These are phyloP conservation scores for Dendrobium catenatum DNA, from an alignment of 106 monocot species.

Conservation along the genomic window DNA sequence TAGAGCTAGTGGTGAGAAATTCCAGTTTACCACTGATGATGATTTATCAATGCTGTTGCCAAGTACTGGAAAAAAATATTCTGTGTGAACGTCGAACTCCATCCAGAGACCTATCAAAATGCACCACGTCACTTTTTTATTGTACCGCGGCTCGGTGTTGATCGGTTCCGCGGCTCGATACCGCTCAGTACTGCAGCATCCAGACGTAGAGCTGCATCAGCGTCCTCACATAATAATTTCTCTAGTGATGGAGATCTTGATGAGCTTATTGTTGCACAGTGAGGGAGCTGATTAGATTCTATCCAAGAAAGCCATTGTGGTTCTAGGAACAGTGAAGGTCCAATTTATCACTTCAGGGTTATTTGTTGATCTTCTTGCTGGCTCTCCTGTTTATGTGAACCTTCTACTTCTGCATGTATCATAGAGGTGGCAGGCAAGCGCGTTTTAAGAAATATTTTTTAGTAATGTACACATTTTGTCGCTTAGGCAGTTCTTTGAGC, in stretches of 20 bases:
- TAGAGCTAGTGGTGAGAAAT: slow-evolving; percentile 68
- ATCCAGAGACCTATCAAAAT: too few relatives aligned
- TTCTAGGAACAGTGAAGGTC: too few relatives aligned
- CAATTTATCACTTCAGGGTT: too few relatives aligned
- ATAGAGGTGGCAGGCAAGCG: background rate
- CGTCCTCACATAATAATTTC: too few relatives aligned
- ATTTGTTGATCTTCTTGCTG: background rate
- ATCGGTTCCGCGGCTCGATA: too few relatives aligned
- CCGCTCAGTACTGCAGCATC: too few relatives aligned
- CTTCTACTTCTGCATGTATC: background rate
- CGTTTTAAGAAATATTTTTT: background rate
- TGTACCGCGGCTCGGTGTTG: too few relatives aligned
- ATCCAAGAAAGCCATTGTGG: background rate
- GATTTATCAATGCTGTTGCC: slow-evolving; percentile 21
- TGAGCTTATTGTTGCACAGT: slow-evolving; percentile 10
- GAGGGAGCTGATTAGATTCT: background rate
- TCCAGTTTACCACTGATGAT: slow-evolving; percentile 51
- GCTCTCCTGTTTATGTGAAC: background rate
- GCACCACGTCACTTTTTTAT: too few relatives aligned
- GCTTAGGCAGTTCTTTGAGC: background rate
- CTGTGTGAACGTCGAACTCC: too few relatives aligned
- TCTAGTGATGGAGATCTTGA: background rate
- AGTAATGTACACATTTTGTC: background rate
- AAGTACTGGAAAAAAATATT: background rate
- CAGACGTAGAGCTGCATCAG: too few relatives aligned